These are phyloP conservation scores for Ophiostoma piceae DNA, from an alignment of 2,329 filamentous ascomycete species.

Conservation along the genomic window DNA sequence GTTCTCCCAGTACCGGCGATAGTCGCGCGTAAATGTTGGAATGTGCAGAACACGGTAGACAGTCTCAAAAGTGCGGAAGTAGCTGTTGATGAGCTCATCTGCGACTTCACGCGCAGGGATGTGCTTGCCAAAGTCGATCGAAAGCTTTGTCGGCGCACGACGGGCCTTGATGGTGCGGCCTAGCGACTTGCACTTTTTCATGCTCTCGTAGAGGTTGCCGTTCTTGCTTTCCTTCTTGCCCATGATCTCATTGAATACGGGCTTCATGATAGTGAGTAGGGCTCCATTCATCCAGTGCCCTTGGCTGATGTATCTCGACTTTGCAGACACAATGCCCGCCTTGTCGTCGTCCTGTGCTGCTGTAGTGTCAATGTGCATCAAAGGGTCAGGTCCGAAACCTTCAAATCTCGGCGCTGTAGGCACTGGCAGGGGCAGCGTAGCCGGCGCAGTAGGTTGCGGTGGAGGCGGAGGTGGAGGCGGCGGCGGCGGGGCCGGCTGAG, in stretches of 20 bases:
- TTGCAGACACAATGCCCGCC: conserved; percentile 31
- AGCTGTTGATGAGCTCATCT: conserved; percentile 48
- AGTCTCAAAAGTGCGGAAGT: conserved; percentile 53
- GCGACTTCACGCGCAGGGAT: conserved; percentile 40
- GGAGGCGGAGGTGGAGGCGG: conserved; percentile 13
- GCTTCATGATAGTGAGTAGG: conserved; percentile 33
- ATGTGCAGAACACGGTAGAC: conserved; percentile 53
- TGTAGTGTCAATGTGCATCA: conserved; percentile 4
- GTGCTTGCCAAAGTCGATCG: conserved; percentile 37
- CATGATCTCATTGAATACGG: conserved; percentile 40
- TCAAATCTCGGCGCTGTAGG: conserved; percentile 17
- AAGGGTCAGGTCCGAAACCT: not conserved
- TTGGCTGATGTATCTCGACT: conserved; percentile 52
- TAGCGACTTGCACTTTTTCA: conserved; percentile 50
- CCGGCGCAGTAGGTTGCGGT: not conserved
- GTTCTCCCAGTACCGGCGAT: conserved; percentile 46
- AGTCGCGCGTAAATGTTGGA: conserved; percentile 52
- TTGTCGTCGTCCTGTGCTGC: conserved; percentile 16
- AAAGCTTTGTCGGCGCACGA: conserved; percentile 30
- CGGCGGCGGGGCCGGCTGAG: conserved; percentile 8
- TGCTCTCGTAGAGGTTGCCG: conserved; percentile 31
- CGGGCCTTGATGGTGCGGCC: conserved; percentile 48
- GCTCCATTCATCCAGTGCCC: conserved; percentile 49
- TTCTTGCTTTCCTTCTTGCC: conserved; percentile 37
- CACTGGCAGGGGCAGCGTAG: conserved; percentile 8